phyloP scores from a whole-genome alignment of 805 yeast genomes.

The Scheffersomyces spartinae region DNA sequence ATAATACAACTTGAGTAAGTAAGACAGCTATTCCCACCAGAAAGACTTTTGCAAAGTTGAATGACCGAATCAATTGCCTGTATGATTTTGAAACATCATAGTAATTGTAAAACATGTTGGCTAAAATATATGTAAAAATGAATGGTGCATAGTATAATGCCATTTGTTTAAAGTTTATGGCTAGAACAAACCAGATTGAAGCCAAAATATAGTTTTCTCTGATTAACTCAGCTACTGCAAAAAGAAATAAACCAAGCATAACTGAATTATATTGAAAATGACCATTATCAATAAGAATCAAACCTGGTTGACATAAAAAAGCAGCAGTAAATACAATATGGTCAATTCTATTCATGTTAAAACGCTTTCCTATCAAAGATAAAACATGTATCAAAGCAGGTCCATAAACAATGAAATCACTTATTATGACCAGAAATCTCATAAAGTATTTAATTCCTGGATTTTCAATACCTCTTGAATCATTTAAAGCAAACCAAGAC shows the following conservation, averaged over 20 bases:
- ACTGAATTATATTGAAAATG: constrained; percentile 94
- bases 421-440: constrained; percentile 68
- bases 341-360: constrained; percentile 50
- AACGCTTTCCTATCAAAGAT: constrained; percentile 54
- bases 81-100: constrained; percentile 21
- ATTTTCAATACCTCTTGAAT: constrained; percentile 68
- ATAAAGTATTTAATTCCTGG: constrained; percentile 64
- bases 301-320: constrained; percentile 74
- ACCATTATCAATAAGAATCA: constrained; percentile 86
- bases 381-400: constrained; percentile 73
- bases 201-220: constrained; percentile 56
- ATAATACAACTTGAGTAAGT: constrained; percentile 35
- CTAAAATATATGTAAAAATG: constrained; percentile 69
- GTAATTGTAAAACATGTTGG: constrained; percentile 22
- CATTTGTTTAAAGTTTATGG: constrained; percentile 90
- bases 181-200: constrained; percentile 63
- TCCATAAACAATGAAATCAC: constrained; percentile 63
- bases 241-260: constrained; percentile 78
- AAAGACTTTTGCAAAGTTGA: constrained; percentile 47
- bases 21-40: constrained; percentile 57
- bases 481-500: constrained; percentile 64
- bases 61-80: constrained; percentile 13
- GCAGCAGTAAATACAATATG: constrained; percentile 69
- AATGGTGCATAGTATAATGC: constrained; percentile 87
- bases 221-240: constrained; percentile 54